Conservation (phyloP, 768 basidiomycete species). For the Boletus sp. region DNA sequence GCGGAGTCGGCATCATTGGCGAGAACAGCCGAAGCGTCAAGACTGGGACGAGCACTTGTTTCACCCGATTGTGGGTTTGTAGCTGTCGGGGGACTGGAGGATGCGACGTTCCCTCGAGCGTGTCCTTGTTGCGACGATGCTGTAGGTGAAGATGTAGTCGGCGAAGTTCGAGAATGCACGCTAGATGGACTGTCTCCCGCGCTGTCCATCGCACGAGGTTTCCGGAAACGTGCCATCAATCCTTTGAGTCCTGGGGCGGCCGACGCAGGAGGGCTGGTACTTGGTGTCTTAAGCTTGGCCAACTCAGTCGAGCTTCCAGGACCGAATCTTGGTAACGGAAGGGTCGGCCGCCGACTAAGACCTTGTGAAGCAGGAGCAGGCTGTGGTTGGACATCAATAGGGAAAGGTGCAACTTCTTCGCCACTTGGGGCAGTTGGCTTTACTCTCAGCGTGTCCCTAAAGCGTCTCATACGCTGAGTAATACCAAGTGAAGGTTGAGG, state of each 20-base stretch:
- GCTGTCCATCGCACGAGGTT: conserved; percentile 29
- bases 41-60: conserved; percentile 18
- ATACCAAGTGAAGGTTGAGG: conserved; percentile 47
- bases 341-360: conserved; percentile 43
- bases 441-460: conserved; percentile 65
- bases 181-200: conserved; percentile 30
- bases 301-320: conserved; percentile 44
- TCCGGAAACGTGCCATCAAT: conserved; percentile 76
- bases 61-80: conserved; percentile 10
- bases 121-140: conserved; percentile 33
- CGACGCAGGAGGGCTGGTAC: conserved; percentile 64
- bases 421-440: conserved; percentile 45
- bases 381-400: conserved; percentile 42
- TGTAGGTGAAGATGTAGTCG: conserved; percentile 35
- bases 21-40: conserved; percentile 25
- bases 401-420: conserved; percentile 47
- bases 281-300: conserved; percentile 50
- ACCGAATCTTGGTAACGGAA: conserved; percentile 44
- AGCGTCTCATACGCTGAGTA: conserved; percentile 68
- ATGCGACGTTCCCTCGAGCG: conserved; percentile 29
- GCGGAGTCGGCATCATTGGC: conserved; percentile 39
- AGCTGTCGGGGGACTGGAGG: conserved; percentile 19
- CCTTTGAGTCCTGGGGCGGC: conserved; percentile 73
- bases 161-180: conserved; percentile 28
- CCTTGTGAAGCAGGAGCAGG: conserved; percentile 28